Conservation (phyloP, 1,139 yeast genomes). For the Wickerhamiella pararugosa region DNA sequence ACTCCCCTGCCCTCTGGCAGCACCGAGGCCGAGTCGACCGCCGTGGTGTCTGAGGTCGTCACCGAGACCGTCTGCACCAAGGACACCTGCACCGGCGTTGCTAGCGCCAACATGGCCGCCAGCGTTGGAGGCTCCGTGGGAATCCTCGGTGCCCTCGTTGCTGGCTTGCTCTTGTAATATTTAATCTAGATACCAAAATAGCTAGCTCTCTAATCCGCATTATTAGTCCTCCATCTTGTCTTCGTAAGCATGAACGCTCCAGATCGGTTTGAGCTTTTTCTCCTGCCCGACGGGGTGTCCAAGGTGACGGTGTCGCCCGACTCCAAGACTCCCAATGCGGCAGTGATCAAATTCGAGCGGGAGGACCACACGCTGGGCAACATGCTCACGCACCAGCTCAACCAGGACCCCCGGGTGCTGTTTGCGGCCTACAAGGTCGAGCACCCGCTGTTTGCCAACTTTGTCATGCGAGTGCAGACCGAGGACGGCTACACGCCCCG, state of each 20-base stretch:
- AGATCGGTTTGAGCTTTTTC: conserved; percentile 91
- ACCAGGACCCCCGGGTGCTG: conserved; percentile 71
- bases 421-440: conserved; percentile 97
- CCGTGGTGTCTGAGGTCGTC: conserved; percentile 1
- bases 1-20: background rate
- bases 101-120: conserved; percentile 2
- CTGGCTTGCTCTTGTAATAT: conserved; percentile 6
- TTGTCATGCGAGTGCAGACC: conserved; percentile 84
- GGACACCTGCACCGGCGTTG: conserved; percentile 1
- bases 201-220: background rate
- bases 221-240: conserved; percentile 2
- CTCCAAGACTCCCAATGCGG: conserved; percentile 89
- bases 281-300: conserved; percentile 94
- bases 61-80: conserved; percentile 6
- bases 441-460: conserved; percentile 93
- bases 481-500: conserved; percentile 88
- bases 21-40: conserved; percentile 2
- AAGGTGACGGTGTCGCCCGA: conserved; percentile 81
- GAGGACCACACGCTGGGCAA: conserved; percentile 97
- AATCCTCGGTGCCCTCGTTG: conserved; percentile 9
- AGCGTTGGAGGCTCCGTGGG: conserved; percentile 10
- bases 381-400: conserved; percentile 67
- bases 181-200: background rate
- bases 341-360: conserved; percentile 80
- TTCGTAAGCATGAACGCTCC: conserved; percentile 73